Evolutionary conservation across 2,329 filamentous ascomycete genomes (phyloP), one percentile per base, ranked within the genome.

Genomic region (Curvularia hawaiiensis): DNA sequence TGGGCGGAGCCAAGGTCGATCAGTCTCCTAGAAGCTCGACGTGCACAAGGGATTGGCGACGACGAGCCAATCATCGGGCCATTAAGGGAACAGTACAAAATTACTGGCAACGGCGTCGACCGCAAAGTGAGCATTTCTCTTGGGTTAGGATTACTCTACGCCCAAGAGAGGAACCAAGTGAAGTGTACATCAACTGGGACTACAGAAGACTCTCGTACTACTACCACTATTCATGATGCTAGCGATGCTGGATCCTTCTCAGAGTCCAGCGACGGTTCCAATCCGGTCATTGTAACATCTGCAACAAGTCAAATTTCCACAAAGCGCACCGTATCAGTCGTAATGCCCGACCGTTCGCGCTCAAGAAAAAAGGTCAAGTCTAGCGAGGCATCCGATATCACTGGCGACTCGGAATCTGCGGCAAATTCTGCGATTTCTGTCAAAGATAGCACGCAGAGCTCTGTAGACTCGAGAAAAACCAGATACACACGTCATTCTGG

Each of bases 91-190:
- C 88, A 91, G 68, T 87, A 84, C 77, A 84, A 82, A 53, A 85
- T 91, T 20, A 80, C 93, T 0, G 91, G 91, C 0, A 96, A 96
- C 72, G 90, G 88, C 28, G 91, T 96, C 0, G 85, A 90, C 3
- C 79, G 90, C 9, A 84, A 85, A 24, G 84, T 91, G 1, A 85
- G 90, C 0, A 74, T 92, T 18, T 85, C 86, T 0, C 71, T 92
- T 1, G 91, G 91, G 0, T 67, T 90, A 4, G 79, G 82, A 10
- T 76, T 92, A 12, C 56, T 63, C 7, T 31, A 58, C 12, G 66
- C 66, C 0, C 20, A 63, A 1, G 52, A 61, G 16, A 28, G 48
- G 31, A 59, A 58, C 12, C 16, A 28, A 4, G n/a, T 11, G 2
- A 11, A 31, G 6, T 35, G 49, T 7, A 38, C 44, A 1, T 30